Evolutionary conservation across 169 alveolate species (phyloP), one percentile per base, ranked within the genome.

Genomic region (Plasmodium cynomolgi): DNA sequence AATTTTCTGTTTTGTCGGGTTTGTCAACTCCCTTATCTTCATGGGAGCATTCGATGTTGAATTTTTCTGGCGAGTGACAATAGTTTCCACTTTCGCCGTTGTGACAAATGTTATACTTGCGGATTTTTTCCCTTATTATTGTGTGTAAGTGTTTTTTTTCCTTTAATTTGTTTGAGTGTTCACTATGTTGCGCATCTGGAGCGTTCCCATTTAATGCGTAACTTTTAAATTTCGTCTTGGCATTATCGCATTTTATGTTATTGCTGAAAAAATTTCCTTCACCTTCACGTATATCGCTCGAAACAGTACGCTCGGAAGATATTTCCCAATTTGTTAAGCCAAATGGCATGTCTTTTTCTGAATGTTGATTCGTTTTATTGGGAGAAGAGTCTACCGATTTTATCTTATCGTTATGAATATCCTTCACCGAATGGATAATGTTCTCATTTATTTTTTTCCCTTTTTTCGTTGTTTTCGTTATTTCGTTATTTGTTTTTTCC

Each of bases 401-500:
- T 29, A 20, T 71, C 74, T 84, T 84, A 34, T 41, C 91, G 44
- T 34, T 90, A 17, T 47, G 20, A 80, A 23, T 90, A 31, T 15
- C 74, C 31, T 90, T n/a, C 68, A 68, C 31, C 17, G 93, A 85
- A 84, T 20, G 71, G n/a, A 74, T 8, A 90, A 39, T 72, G 29
- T 58, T 31, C 50, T 80, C 74, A 79, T 20, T 80, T 90, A 47
- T 39, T 15, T 29, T 79, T 90, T 20, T 9, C 44, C 15, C 54
- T 72, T 84, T 84, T 37, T 37, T 9, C 9, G 62, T 50, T 50
- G 26, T 50, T 50, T 50, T 34, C 15, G 75, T 31, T 50, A 23
- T 44, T 84, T 85, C 85, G 58, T 26, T 74, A 74, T 73, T 75
- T 75, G 54, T 26, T 75, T 85, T 85, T 41, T 20, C 75, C 44